Percentiles rank a stretch among this genome's conserved stretches.
Conservation (phyloP, 441 rosid genomes). For the Populus hybrid region DNA sequence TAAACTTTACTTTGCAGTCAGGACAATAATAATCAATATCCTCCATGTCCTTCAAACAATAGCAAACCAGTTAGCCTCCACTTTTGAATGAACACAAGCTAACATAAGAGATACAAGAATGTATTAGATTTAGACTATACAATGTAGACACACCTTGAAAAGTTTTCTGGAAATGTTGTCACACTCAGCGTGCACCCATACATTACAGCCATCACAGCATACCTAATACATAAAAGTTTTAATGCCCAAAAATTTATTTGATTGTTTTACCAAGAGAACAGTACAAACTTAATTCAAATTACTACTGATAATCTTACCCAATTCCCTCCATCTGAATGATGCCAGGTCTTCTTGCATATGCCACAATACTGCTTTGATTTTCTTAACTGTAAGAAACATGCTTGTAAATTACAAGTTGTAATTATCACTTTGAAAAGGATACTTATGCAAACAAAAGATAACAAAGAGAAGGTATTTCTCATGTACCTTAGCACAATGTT, state of each 20-base stretch:
- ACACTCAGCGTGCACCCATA: constrained; percentile 97
- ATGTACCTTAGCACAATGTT: constrained; percentile 72
- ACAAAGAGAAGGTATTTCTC: constrained; percentile 14
- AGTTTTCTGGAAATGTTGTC: constrained; percentile 63
- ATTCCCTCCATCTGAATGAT: constrained; percentile 78
- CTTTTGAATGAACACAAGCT: constrained; percentile 5
- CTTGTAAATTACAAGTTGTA: too few species aligned
- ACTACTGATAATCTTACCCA: constrained; percentile 59
- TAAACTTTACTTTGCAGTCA: constrained; percentile 55
- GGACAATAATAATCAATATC: constrained; percentile 73
- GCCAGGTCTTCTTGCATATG: constrained; percentile 93
- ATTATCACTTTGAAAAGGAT: constrained; percentile 14
- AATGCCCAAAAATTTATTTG: constrained; percentile 22
- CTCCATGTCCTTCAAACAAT: constrained; percentile 67
- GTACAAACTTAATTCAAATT: constrained; percentile 11
- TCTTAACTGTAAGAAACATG: constrained; percentile 47
- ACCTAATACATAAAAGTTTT: constrained; percentile 47
- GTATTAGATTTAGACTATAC: constrained; percentile 1
- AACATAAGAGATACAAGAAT: constrained; percentile 9
- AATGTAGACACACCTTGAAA: constrained; percentile 57
- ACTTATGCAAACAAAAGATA: neutral
- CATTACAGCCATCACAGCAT: constrained; percentile 93
- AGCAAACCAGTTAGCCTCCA: constrained; percentile 28
- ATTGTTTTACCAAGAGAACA: constrained; percentile 7
- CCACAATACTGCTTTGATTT: constrained; percentile 87